Conservation (phyloP, 2,329 filamentous ascomycete genomes). For the Thermothelomyces thermophilus region DNA sequence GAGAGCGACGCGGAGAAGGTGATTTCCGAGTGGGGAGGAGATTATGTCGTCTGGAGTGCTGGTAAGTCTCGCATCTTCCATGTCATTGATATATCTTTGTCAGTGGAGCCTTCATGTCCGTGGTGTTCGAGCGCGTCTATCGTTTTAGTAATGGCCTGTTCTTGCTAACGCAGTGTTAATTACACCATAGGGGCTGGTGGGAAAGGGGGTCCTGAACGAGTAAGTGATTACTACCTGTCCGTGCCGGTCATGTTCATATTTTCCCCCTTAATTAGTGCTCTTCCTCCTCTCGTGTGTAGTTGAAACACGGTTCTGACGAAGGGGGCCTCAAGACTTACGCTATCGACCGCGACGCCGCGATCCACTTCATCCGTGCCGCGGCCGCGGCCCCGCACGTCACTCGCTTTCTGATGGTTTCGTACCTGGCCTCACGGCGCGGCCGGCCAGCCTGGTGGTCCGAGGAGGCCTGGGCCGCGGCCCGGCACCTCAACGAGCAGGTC, state of each 20-base stretch:
- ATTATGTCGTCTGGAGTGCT: constrained; percentile 64
- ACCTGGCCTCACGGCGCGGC: constrained; percentile 46
- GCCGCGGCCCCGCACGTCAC: constrained; percentile 47
- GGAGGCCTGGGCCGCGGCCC: constrained; percentile 38
- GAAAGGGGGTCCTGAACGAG: constrained; percentile 47
- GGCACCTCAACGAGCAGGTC: constrained; percentile 35
- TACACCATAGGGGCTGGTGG: constrained; percentile 50
- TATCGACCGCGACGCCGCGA: constrained; percentile 58
- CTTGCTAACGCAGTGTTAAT: constrained; percentile 9
- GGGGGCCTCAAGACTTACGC: constrained; percentile 40
- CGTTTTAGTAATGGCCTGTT: too few relatives aligned
- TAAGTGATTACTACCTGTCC: too few relatives aligned
- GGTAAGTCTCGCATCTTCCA: constrained; percentile 45
- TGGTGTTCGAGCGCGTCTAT: too few relatives aligned
- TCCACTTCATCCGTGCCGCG: constrained; percentile 55
- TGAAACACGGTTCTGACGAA: neutral
- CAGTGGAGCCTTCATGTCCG: too few relatives aligned
- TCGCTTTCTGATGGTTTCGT: constrained; percentile 60
- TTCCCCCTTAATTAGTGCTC: too few relatives aligned
- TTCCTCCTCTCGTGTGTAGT: too few relatives aligned
- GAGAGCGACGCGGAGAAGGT: constrained; percentile 56
- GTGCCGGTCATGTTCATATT: too few relatives aligned
- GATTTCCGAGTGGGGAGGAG: constrained; percentile 52
- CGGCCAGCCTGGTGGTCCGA: constrained; percentile 51
- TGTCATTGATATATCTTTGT: too few relatives aligned